Evolutionary conservation across 208 protist genomes (phyloP).

Genomic region (Acanthamoeba healyi): DNA sequence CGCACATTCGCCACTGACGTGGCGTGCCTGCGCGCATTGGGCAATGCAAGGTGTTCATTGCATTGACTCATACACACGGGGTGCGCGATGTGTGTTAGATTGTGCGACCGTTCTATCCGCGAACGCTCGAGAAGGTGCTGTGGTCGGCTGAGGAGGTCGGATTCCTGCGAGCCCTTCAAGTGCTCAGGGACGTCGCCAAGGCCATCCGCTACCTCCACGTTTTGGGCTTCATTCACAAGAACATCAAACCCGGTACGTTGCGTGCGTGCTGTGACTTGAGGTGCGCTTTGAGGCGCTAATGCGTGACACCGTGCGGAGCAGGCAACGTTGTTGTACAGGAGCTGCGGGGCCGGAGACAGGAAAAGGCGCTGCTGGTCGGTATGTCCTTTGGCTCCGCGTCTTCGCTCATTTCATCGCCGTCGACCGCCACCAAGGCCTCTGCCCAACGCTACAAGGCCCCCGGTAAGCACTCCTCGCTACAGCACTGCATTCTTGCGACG

Average conservation of each 20-base stretch:
- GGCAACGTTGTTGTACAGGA: neutral
- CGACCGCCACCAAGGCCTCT: neutral
- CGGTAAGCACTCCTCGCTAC: neutral
- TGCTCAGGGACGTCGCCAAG: constrained; percentile 1
- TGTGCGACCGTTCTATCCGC: constrained; percentile 30
- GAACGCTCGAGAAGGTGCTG: constrained; percentile 22
- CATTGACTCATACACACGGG: too few species aligned
- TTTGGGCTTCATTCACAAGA: constrained; percentile 10
- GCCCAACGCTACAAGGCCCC: constrained; percentile 8
- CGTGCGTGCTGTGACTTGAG: neutral
- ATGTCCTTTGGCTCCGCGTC: neutral
- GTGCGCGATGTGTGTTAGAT: neutral
- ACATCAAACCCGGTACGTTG: neutral
- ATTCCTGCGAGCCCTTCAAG: neutral
- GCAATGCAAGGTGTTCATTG: too few species aligned
- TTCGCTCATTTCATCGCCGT: neutral
- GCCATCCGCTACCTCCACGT: constrained; percentile 30
- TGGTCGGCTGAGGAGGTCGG: neutral
- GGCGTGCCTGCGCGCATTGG: neutral
- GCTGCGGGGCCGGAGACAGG: neutral
- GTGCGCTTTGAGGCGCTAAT: neutral
- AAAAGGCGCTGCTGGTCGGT: constrained; percentile 19
- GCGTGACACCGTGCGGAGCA: neutral
- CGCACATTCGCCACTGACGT: neutral
- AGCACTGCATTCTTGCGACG: too few species aligned